Evolutionary conservation across 2,329 filamentous ascomycete species (phyloP).

Genomic region (Neofusicoccum parvum): DNA sequence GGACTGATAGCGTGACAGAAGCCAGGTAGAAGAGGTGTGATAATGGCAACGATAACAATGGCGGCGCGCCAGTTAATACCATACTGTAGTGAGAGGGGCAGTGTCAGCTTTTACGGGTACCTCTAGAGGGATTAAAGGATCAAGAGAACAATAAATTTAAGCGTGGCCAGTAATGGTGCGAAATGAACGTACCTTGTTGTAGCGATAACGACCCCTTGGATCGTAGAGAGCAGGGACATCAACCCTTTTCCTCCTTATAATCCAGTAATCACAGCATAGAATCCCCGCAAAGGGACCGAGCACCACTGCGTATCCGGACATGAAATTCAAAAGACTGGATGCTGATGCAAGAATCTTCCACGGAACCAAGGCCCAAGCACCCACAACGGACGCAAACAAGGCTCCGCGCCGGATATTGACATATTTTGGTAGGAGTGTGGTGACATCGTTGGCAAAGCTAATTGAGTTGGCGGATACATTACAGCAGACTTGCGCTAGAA

Average conservation of each 20-base stretch:
- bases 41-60: slow-evolving; percentile 25
- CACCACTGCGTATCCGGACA: slow-evolving; percentile 18
- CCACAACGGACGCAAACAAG: slow-evolving; percentile 23
- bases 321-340: slow-evolving; percentile 16
- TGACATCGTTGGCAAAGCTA: slow-evolving; percentile 26
- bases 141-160: no score
- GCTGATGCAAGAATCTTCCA: slow-evolving; percentile 21
- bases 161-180: no score
- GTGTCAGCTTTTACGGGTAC: slow-evolving; percentile 16
- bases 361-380: slow-evolving; percentile 19
- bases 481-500: not conserved
- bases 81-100: not conserved
- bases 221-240: slow-evolving; percentile 30
- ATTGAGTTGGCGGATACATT: slow-evolving; percentile 29
- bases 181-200: not conserved
- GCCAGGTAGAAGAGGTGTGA: slow-evolving; percentile 27
- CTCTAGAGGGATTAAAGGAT: no score
- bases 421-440: slow-evolving; percentile 2
- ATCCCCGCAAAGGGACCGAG: slow-evolving; percentile 23
- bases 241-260: slow-evolving; percentile 27
- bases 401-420: slow-evolving; percentile 22
- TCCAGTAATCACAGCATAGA: slow-evolving; percentile 26
- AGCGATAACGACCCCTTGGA: slow-evolving; percentile 29
- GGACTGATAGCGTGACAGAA: slow-evolving; percentile 21
- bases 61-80: slow-evolving; percentile 29